Evolutionary conservation across 1,139 yeast species (phyloP).

Genomic region (Lipomyces yarrowii): DNA sequence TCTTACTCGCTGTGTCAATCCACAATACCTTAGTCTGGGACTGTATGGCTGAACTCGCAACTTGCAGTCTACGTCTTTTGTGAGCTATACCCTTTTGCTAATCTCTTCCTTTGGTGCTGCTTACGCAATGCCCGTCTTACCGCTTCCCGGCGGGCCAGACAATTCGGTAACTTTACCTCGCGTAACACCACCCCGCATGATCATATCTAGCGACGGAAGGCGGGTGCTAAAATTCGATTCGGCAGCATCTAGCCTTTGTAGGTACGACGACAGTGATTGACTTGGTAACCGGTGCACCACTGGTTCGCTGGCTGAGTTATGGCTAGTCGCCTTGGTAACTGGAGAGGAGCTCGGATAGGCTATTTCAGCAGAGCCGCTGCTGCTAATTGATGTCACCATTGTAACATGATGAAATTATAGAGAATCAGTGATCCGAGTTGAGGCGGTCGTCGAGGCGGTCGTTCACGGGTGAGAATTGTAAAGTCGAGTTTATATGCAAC

Average conservation of each 20-base stretch:
- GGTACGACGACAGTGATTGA: conserved; percentile 13
- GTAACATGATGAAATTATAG: background rate
- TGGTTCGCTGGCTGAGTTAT: background rate
- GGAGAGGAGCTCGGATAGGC: background rate
- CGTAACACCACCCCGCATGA: conserved; percentile 23
- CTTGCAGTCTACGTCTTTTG: conserved; percentile 8
- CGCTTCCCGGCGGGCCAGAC: conserved; percentile 30
- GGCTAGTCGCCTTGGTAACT: background rate
- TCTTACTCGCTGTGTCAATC: conserved; percentile 22
- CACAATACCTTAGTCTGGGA: conserved; percentile 18
- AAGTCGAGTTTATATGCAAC: background rate
- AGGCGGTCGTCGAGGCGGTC: background rate
- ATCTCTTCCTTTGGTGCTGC: background rate
- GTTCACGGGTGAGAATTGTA: background rate
- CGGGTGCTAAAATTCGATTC: conserved; percentile 14
- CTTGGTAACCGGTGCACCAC: conserved; percentile 16
- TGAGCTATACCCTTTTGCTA: background rate
- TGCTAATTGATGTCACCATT: background rate
- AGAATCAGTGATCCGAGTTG: background rate
- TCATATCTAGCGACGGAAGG: conserved; percentile 17
- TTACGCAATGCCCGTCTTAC: conserved; percentile 28
- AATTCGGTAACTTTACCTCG: conserved; percentile 27
- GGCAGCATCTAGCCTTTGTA: conserved; percentile 11
- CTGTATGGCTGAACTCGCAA: conserved; percentile 16
- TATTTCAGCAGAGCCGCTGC: background rate